Evolutionary conservation across 306 rosid species (phyloP).

Genomic region (Cicer bijugum): DNA sequence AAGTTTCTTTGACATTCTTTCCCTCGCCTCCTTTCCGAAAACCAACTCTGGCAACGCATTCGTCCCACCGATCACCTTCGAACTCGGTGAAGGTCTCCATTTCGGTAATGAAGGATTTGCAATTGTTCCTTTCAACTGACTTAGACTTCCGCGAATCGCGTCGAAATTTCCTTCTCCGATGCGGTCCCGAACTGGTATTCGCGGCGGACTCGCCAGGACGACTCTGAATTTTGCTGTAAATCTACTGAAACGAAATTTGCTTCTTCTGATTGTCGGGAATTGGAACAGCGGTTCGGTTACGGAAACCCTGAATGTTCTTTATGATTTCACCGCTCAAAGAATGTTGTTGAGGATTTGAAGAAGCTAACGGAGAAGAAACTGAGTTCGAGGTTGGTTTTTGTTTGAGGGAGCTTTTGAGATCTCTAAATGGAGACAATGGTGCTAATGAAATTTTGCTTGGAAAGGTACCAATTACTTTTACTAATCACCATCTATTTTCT

Average conservation of each 20-base stretch:
- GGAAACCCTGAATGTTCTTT: constrained; percentile 53
- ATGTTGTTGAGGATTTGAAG: neutral
- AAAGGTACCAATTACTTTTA: constrained; percentile 38
- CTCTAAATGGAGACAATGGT: constrained; percentile 48
- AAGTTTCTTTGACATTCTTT: constrained; percentile 13
- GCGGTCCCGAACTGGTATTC: neutral
- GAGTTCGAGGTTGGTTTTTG: constrained; percentile 1
- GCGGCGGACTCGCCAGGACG: constrained; percentile 5
- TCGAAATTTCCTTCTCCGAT: neutral
- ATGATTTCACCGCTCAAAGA: constrained; percentile 43
- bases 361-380: neutral
- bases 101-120: neutral
- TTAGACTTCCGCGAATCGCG: constrained; percentile 49
- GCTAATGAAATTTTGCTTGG: constrained; percentile 72
- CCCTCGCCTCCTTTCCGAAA: constrained; percentile 52
- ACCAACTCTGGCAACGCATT: constrained; percentile 39
- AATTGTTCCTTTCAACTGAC: neutral
- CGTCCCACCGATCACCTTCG: constrained; percentile 44
- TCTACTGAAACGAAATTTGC: constrained; percentile 50
- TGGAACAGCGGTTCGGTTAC: constrained; percentile 30
- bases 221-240: constrained; percentile 27
- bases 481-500: no score
- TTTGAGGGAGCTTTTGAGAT: constrained; percentile 44
- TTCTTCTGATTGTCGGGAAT: neutral
- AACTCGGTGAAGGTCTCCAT: neutral